These are phyloP conservation scores for Exophiala alcalophila DNA, from an alignment of 2,329 filamentous ascomycete genomes.

Conservation along the genomic window DNA sequence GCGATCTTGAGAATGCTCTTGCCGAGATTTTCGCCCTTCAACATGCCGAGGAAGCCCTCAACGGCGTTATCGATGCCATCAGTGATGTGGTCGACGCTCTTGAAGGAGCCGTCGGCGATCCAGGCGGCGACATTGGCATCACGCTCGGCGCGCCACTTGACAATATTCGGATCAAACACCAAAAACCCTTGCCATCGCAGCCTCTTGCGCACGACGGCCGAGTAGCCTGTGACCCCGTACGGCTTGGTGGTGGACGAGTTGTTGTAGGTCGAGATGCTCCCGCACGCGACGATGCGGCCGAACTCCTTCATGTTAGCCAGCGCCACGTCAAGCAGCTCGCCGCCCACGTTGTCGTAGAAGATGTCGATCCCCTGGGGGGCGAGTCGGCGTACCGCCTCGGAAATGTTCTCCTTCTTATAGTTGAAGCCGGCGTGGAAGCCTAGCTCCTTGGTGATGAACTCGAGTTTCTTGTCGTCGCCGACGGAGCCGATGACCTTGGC, in stretches of 20 bases:
- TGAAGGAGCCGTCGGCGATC: slow-evolving; percentile 67
- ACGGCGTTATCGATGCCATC: slow-evolving; percentile 69
- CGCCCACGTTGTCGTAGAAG: slow-evolving; percentile 70
- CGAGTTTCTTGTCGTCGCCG: slow-evolving; percentile 68
- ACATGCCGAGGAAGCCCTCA: slow-evolving; percentile 66
- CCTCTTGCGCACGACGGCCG: slow-evolving; percentile 59
- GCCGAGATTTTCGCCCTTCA: slow-evolving; percentile 73
- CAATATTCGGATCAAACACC: slow-evolving; percentile 59
- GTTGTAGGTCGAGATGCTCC: slow-evolving; percentile 67
- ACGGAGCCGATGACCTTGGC: slow-evolving; percentile 66
- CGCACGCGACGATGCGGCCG: slow-evolving; percentile 54
- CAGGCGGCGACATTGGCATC: slow-evolving; percentile 68
- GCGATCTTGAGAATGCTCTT: slow-evolving; percentile 68
- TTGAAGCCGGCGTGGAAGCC: slow-evolving; percentile 68
- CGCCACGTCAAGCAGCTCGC: slow-evolving; percentile 63
- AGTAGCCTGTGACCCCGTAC: slow-evolving; percentile 61
- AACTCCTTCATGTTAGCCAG: slow-evolving; percentile 57
- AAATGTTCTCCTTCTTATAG: slow-evolving; percentile 70
- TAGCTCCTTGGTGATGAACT: slow-evolving; percentile 63
- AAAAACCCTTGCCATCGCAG: slow-evolving; percentile 66
- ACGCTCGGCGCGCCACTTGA: slow-evolving; percentile 61
- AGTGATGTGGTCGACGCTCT: slow-evolving; percentile 61
- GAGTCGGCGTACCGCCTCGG: slow-evolving; percentile 61
- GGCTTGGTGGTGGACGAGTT: slow-evolving; percentile 45
- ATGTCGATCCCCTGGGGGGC: slow-evolving; percentile 71